Evolutionary conservation across 495 filamentous ascomycete species (phyloP), one percentile per base, ranked within the genome.

Genomic region (Hyaloscypha bicolor): DNA sequence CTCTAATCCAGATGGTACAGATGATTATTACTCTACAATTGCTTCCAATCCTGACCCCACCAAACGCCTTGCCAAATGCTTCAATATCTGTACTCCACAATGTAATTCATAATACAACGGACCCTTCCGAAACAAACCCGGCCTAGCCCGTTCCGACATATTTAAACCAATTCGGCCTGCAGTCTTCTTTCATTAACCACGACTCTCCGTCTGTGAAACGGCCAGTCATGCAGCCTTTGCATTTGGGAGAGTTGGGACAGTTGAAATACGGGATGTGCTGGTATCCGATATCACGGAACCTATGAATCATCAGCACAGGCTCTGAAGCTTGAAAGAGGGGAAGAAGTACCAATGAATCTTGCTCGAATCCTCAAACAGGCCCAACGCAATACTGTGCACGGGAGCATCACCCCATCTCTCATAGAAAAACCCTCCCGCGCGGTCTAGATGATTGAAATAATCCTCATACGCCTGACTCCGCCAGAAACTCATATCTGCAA

Each of bases 261-360:
- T 98, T 98, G 83, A 94, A 96, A 82, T 95, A 99, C 31, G 96
- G 96, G 57, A 98, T 96, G 73, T 99, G 96, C 72, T 96, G 92
- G 79, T 99, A 99, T 64, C 96, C 96, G 69, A 99, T 97, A 77
- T 99, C 96, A 48, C 94, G 92, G 88, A 99, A 99, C 94, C 94
- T 97, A 66, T 30, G 19, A 32, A 31, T 65, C 42, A 32, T 72
- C 45, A 69, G 57, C 55, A 48, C 16, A 6, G 4, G 42, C 9
- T 48, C 1, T 16, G 4, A 16, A 48, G 9, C 9, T 48, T 14
- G 25, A 25, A 19, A 14, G 42, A 60, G 84, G 16, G 32, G 19
- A 2, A 63, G 25, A 4, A 91, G 33, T 80, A 97, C 96, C 96
- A 99, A 79, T 99, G 96, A 64, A 99, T 91, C 77, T 92, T 93